These are phyloP conservation scores for Camellia sinensis DNA, from an alignment of 148 eudicot genomes.

Conservation along the genomic window DNA sequence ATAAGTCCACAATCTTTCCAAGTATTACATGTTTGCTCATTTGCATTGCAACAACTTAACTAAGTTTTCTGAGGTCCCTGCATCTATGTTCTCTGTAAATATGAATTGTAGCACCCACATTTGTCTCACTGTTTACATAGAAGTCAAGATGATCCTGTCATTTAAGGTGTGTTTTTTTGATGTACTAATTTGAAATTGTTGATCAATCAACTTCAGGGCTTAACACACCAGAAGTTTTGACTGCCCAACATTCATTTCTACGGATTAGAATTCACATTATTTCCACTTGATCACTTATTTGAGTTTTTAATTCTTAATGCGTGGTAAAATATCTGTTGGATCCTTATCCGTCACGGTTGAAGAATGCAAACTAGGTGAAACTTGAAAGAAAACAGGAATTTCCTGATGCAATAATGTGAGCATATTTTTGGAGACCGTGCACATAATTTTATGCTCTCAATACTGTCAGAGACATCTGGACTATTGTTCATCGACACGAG, in stretches of 20 bases:
- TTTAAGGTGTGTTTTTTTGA: neutral
- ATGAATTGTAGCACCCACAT: neutral
- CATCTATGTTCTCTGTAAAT: neutral
- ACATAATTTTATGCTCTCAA: too few species aligned
- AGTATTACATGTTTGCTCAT: neutral
- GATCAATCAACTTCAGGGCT: neutral
- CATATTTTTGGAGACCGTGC: too few species aligned
- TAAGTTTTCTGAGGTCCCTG: neutral
- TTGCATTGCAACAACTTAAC: neutral
- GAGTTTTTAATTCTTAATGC: neutral
- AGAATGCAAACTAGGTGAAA: neutral
- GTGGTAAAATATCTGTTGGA: neutral
- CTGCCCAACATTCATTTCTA: neutral
- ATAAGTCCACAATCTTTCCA: neutral
- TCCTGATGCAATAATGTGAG: too few species aligned
- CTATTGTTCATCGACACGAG: too few species aligned
- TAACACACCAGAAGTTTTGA: neutral
- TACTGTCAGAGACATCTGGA: too few species aligned
- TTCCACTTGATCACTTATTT: neutral
- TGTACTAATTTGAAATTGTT: neutral
- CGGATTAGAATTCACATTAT: neutral
- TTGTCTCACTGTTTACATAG: neutral
- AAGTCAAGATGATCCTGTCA: neutral
- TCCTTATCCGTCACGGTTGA: neutral
- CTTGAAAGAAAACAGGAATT: too few species aligned